Percentiles rank a stretch among this genome's conserved stretches.
Conservation (phyloP, 371 early-diverging fungal genomes). For the Mucor racemosus region DNA sequence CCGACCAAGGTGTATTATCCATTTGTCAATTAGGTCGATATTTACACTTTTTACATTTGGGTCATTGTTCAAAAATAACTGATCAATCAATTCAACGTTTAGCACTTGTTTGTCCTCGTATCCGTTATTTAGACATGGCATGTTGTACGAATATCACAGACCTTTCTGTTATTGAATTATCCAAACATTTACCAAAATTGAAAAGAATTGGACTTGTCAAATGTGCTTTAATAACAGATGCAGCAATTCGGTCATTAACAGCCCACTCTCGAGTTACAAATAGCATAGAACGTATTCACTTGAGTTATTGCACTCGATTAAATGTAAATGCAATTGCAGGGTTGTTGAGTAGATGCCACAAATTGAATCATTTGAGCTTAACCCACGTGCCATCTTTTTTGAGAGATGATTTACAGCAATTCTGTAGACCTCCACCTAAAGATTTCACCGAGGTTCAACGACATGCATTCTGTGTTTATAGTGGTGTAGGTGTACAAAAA, state of each 20-base stretch:
- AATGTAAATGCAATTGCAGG: conserved; percentile 53
- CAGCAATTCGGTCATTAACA: conserved; percentile 55
- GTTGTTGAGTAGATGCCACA: conserved; percentile 54
- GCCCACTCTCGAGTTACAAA: conserved; percentile 49
- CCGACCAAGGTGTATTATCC: conserved; percentile 57
- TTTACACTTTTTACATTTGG: conserved; percentile 64
- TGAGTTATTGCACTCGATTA: conserved; percentile 61
- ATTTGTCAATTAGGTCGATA: conserved; percentile 60
- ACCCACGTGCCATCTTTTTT: conserved; percentile 67
- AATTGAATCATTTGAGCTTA: conserved; percentile 62
- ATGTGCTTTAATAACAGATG: conserved; percentile 63
- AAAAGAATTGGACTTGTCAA: conserved; percentile 69
- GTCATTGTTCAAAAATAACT: conserved; percentile 63
- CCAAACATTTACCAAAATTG: conserved; percentile 56
- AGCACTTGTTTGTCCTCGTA: conserved; percentile 58
- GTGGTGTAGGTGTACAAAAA: conserved; percentile 60
- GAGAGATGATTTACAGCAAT: conserved; percentile 55
- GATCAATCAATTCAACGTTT: conserved; percentile 55
- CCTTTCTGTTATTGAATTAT: conserved; percentile 54
- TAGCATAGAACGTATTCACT: conserved; percentile 64
- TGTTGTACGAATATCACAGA: conserved; percentile 64
- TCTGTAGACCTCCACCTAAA: conserved; percentile 60
- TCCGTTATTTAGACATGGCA: conserved; percentile 69
- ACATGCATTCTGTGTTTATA: conserved; percentile 69
- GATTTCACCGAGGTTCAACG: conserved; percentile 61